A percentile compares a stretch with the other conserved stretches of the same genome.
These are phyloP conservation scores for Leccinum variicolor DNA, from an alignment of 768 basidiomycete genomes.

Conservation along the genomic window DNA sequence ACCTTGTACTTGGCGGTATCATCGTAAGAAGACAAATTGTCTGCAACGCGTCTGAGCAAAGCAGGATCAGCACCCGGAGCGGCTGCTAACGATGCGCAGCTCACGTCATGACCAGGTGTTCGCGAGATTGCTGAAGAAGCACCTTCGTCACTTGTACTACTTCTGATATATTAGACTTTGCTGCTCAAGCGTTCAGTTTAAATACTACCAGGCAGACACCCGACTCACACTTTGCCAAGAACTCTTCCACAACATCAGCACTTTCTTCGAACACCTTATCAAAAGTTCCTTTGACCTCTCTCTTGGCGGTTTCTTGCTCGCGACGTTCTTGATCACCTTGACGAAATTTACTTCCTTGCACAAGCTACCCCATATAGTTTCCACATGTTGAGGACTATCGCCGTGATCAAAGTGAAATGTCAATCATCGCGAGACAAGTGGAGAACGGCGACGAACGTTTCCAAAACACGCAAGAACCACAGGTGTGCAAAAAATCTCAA, in stretches of 20 bases:
- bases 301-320: conserved; percentile 72
- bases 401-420: neutral
- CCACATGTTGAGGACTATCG: conserved; percentile 90
- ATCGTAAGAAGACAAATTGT: conserved; percentile 78
- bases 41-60: conserved; percentile 65
- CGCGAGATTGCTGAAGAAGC: conserved; percentile 85
- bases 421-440: neutral
- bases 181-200: conserved; percentile 37
- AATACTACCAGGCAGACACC: neutral
- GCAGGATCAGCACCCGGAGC: neutral
- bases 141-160: conserved; percentile 93
- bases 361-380: conserved; percentile 92
- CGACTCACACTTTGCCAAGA: conserved; percentile 80
- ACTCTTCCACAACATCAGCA: conserved; percentile 89
- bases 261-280: conserved; percentile 97
- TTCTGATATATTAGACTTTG: conserved; percentile 80
- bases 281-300: conserved; percentile 88
- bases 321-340: conserved; percentile 93
- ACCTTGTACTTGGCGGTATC: conserved; percentile 80
- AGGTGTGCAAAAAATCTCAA: conserved; percentile 85
- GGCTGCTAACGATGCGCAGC: conserved; percentile 26
- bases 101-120: conserved; percentile 89
- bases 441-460: conserved; percentile 55
- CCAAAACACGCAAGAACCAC: conserved; percentile 94
- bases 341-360: conserved; percentile 96